Conservation (phyloP, 495 filamentous ascomycete genomes). For the Lophiotrema nucula region DNA sequence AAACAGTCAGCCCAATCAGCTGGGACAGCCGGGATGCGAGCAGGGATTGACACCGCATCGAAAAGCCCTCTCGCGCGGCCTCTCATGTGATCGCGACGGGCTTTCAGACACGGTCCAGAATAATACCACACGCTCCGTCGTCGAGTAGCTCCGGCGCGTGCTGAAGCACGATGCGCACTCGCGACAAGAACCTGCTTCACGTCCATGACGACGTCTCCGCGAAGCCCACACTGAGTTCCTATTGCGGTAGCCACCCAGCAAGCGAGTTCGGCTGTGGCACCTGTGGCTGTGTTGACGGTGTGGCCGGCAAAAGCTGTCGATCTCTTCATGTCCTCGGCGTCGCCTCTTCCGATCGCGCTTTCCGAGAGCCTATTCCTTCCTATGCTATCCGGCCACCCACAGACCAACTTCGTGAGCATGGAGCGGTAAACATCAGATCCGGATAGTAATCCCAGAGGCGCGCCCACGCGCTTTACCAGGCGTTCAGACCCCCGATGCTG, state of each 20-base stretch:
- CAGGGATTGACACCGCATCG: conserved; percentile 23
- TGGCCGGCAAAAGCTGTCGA: neutral
- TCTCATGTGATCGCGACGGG: conserved; percentile 26
- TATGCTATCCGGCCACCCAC: too few species aligned
- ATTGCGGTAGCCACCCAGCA: neutral
- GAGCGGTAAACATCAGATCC: too few species aligned
- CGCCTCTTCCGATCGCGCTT: conserved; percentile 15
- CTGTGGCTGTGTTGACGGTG: conserved; percentile 17
- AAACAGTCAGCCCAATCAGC: conserved; percentile 30
- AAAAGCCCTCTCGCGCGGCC: conserved; percentile 15
- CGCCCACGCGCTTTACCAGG: too few species aligned
- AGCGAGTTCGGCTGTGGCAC: neutral
- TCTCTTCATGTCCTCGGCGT: neutral
- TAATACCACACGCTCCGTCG: neutral
- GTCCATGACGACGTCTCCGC: neutral
- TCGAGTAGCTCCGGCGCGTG: conserved; percentile 28
- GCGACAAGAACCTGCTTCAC: neutral
- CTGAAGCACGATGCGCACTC: conserved; percentile 17
- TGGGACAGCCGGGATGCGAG: conserved; percentile 17
- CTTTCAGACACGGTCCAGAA: conserved; percentile 21
- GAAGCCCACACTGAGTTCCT: neutral
- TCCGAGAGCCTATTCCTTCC: too few species aligned
- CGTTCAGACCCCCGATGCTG: too few species aligned
- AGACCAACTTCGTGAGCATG: neutral
- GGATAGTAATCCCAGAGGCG: too few species aligned